Conservation (phyloP, 2,329 filamentous ascomycete species). For the Fusarium succisae region DNA sequence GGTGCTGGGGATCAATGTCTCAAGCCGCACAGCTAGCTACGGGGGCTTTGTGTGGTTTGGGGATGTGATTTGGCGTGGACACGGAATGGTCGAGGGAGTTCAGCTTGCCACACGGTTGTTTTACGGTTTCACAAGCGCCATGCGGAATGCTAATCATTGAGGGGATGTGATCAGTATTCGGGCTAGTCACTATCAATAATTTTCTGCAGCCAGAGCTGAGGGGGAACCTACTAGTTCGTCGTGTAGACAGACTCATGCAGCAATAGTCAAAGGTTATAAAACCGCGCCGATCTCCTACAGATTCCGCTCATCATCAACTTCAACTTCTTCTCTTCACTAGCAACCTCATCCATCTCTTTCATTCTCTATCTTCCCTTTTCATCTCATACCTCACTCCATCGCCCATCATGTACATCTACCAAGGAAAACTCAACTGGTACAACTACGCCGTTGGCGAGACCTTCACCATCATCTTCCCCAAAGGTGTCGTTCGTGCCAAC, state of each 20-base stretch:
- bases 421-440: not conserved
- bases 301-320: accelerated
- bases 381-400: too few relatives aligned
- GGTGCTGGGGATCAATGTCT: not conserved
- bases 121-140: not conserved
- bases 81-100: not conserved
- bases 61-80: not conserved
- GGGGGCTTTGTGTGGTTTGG: not conserved
- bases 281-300: accelerated
- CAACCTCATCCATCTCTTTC: too few relatives aligned
- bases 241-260: not conserved
- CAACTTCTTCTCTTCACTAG: not conserved
- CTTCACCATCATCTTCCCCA: not conserved
- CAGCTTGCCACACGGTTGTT: not conserved
- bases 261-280: accelerated
- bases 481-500: not conserved
- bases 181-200: not conserved
- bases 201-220: not conserved
- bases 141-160: not conserved
- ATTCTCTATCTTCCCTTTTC: too few relatives aligned
- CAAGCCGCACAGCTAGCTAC: not conserved
- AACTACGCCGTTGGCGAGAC: not conserved
- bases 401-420: not conserved
- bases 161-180: not conserved
- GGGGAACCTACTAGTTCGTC: accelerated